Evolutionary conservation across 2,329 filamentous ascomycete species (phyloP).

Genomic region (Alternaria triticina): DNA sequence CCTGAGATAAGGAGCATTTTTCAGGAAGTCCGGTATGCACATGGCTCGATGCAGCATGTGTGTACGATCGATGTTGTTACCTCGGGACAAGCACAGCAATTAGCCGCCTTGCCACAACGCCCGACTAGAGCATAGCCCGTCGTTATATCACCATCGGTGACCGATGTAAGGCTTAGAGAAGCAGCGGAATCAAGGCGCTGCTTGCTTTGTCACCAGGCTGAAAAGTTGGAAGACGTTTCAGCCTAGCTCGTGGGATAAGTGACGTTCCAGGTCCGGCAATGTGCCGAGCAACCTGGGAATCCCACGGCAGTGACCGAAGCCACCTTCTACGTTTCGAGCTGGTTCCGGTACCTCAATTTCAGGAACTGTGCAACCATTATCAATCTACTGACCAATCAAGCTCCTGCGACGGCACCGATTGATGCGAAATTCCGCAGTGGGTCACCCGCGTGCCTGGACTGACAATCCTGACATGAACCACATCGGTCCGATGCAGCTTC

Average conservation of each 20-base stretch:
- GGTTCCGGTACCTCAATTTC: constrained; percentile 7
- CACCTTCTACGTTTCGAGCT: constrained; percentile 6
- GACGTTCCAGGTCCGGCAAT: neutral
- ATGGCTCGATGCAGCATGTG: neutral
- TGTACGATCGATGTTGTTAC: neutral
- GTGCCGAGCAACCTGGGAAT: neutral
- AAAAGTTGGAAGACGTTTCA: neutral
- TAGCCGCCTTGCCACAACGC: neutral
- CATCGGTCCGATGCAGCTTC: constrained; percentile 15
- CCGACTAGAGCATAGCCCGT: neutral
- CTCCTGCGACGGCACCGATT: neutral
- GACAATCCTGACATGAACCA: constrained; percentile 10
- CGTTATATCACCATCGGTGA: neutral
- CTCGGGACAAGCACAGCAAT: neutral
- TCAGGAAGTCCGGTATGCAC: neutral
- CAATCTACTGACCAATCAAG: constrained; percentile 1
- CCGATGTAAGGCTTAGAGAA: neutral
- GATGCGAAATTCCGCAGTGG: neutral
- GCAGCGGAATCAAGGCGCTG: neutral
- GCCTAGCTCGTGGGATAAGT: neutral
- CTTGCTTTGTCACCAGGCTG: neutral
- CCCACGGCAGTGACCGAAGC: neutral
- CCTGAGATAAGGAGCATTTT: neutral
- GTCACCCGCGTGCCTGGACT: constrained; percentile 10
- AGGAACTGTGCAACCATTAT: neutral